Conservation (phyloP, 2,329 filamentous ascomycete genomes). For the Cladophialophora carrionii region DNA sequence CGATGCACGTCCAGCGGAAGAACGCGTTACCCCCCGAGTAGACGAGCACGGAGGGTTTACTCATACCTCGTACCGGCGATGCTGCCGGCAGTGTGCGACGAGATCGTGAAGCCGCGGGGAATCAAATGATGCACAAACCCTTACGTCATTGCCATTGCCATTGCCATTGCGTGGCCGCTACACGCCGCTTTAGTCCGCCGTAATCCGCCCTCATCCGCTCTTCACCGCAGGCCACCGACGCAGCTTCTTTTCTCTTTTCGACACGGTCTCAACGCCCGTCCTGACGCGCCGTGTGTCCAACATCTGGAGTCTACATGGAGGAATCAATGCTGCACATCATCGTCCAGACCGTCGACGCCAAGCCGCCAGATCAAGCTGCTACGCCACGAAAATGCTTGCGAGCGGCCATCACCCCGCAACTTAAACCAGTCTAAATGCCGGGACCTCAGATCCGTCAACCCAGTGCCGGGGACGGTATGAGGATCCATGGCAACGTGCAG, state of each 20-base stretch:
- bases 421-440: not conserved
- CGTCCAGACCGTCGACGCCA: not conserved
- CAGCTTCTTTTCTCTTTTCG: not conserved
- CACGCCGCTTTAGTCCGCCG: not conserved
- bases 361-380: not conserved
- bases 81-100: not conserved
- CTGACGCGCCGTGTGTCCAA: not conserved
- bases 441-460: not conserved
- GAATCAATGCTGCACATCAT: not conserved
- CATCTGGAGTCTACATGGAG: not conserved
- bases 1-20: not conserved
- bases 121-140: not conserved
- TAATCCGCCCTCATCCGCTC: slow-evolving; percentile 6
- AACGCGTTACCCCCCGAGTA: not conserved
- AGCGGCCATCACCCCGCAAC: slow-evolving; percentile 7
- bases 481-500: not conserved
- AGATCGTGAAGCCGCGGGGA: not conserved
- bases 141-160: slow-evolving; percentile 4
- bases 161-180: not conserved
- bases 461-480: not conserved
- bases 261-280: not conserved
- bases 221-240: slow-evolving; percentile 2
- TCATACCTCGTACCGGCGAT: not conserved
- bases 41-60: not conserved
- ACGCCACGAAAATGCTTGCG: not conserved